Evolutionary conservation across 805 yeast species (phyloP).

Genomic region (Starmera dryadoides): DNA sequence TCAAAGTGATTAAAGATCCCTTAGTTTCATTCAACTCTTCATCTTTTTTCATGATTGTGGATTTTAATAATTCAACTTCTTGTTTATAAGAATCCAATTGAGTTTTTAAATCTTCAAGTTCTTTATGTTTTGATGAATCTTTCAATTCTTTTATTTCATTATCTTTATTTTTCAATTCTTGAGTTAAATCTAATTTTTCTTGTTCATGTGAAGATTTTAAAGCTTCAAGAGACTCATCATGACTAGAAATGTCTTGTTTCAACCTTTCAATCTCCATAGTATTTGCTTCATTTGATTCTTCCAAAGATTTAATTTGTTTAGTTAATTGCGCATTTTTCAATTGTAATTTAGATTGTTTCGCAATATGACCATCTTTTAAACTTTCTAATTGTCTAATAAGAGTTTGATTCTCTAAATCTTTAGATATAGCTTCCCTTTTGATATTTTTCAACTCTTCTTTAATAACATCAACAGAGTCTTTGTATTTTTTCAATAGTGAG

Average conservation of each 20-base stretch:
- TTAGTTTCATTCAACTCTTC: background rate
- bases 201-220: background rate
- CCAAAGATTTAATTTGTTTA: background rate
- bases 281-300: background rate
- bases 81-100: constrained; percentile 1
- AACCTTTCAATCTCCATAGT: background rate
- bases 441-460: constrained; percentile 11
- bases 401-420: constrained; percentile 10
- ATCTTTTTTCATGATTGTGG: background rate
- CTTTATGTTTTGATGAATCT: background rate
- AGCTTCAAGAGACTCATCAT: background rate
- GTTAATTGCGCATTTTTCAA: background rate
- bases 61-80: constrained; percentile 2
- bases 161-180: background rate
- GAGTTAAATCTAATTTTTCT: background rate
- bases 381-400: constrained; percentile 1
- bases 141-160: background rate
- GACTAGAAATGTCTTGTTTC: background rate
- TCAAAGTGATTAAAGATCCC: background rate
- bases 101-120: constrained; percentile 3
- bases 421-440: constrained; percentile 6
- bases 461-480: constrained; percentile 5
- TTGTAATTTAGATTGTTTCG: background rate
- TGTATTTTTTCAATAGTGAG: constrained; percentile 5
- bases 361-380: background rate